phyloP scores from a whole-genome alignment of 2,329 filamentous ascomycete species.

The Cryoendolithus antarcticus region DNA sequence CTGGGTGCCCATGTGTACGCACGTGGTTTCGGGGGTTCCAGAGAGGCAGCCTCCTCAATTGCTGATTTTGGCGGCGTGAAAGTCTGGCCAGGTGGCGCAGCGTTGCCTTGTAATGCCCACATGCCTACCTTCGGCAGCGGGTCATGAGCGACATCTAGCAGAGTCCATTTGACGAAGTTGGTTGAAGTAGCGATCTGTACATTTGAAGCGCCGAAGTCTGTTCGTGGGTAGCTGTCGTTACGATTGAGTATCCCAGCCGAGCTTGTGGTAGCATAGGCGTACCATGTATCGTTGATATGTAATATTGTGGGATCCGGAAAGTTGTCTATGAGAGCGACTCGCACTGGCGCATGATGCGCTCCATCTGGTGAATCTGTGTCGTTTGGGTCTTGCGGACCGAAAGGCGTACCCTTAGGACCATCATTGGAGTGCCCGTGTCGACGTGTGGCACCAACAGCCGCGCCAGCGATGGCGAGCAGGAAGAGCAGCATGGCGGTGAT shows the following conservation, averaged over 20 bases:
- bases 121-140: constrained; percentile 19
- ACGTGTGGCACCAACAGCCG: constrained; percentile 11
- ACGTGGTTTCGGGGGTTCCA: constrained; percentile 1
- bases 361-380: too few relatives aligned
- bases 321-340: constrained; percentile 19
- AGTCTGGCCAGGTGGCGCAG: background rate
- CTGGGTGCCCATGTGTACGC: constrained; percentile 23
- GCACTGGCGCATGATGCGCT: constrained; percentile 8
- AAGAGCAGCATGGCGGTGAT: constrained; percentile 8
- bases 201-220: constrained; percentile 16
- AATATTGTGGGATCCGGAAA: constrained; percentile 28
- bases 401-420: background rate
- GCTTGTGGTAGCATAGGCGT: constrained; percentile 27
- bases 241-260: constrained; percentile 18
- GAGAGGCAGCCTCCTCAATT: background rate
- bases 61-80: too few relatives aligned
- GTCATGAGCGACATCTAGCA: constrained; percentile 16
- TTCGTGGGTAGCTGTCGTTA: constrained; percentile 2
- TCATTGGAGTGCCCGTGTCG: background rate
- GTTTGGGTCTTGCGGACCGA: too few relatives aligned
- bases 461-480: constrained; percentile 13
- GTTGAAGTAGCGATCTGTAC: constrained; percentile 27
- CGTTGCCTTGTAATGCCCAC: constrained; percentile 13
- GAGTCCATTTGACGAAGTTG: constrained; percentile 24
- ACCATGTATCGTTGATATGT: constrained; percentile 22